Conservation (phyloP, 176 grass and related monocot genomes). For the Raddia guianensis region DNA sequence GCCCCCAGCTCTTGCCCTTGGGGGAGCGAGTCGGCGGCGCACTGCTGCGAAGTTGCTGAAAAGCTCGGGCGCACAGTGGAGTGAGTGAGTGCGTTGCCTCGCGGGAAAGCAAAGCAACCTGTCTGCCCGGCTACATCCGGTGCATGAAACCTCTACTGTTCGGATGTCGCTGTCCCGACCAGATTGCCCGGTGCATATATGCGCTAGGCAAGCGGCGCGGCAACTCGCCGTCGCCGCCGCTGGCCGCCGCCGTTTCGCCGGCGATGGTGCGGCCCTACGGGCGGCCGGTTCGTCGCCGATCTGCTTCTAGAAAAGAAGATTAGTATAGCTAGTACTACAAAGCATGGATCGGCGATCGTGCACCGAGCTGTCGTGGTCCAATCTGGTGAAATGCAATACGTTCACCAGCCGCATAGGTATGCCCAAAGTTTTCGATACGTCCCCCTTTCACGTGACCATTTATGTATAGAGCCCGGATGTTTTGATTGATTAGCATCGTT, state of each 20-base stretch:
- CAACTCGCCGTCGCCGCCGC: not conserved
- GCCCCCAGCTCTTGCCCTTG: too few relatives aligned
- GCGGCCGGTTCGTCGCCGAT: not conserved
- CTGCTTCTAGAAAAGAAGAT: too few relatives aligned
- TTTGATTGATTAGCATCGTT: not conserved
- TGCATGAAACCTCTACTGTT: not conserved
- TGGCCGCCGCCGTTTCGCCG: not conserved
- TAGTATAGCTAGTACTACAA: too few relatives aligned
- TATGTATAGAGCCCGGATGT: too few relatives aligned
- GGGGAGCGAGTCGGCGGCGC: not conserved
- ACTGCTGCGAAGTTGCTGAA: conserved; percentile 7
- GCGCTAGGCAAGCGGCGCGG: not conserved
- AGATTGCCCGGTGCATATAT: not conserved
- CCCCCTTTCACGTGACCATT: not conserved
- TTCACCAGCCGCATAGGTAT: not conserved
- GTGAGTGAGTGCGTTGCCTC: conserved; percentile 17
- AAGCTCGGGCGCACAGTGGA: conserved; percentile 9
- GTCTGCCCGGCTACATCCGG: not conserved
- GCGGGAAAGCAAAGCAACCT: conserved; percentile 21
- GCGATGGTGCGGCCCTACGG: not conserved
- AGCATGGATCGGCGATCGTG: not conserved
- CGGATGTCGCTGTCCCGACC: not conserved
- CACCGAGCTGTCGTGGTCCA: not conserved
- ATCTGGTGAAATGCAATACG: not conserved
- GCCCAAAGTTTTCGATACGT: not conserved